phyloP scores from a whole-genome alignment of 192 early-diverging fungal genomes.

The Linnemannia elongata region DNA sequence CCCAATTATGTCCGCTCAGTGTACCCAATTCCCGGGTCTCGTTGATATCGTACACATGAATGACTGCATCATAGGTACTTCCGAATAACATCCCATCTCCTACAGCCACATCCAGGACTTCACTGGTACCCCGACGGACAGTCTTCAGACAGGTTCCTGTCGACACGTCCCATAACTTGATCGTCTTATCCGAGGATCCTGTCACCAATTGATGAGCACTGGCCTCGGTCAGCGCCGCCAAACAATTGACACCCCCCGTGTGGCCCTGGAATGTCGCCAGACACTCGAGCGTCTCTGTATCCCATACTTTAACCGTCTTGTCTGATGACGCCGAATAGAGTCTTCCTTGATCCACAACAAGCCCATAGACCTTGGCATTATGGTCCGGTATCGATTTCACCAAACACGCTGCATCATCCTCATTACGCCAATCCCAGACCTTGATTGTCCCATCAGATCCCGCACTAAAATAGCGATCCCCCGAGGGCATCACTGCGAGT shows the following conservation, averaged over 20 bases:
- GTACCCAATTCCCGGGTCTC: constrained; percentile 54
- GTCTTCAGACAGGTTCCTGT: constrained; percentile 61
- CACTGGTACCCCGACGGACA: constrained; percentile 58
- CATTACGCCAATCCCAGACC: constrained; percentile 60
- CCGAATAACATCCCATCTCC: constrained; percentile 68
- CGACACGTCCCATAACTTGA: constrained; percentile 66
- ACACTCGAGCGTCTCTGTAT: constrained; percentile 59
- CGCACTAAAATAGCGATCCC: constrained; percentile 65
- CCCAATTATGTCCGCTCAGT: constrained; percentile 72
- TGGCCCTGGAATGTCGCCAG: constrained; percentile 67
- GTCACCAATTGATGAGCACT: constrained; percentile 38
- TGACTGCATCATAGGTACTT: constrained; percentile 69
- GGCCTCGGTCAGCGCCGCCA: constrained; percentile 57
- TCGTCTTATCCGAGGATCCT: constrained; percentile 49
- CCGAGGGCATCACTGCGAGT: constrained; percentile 59
- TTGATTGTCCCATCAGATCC: constrained; percentile 71
- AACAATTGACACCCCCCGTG: constrained; percentile 65
- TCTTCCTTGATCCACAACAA: constrained; percentile 57
- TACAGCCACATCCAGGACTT: constrained; percentile 66
- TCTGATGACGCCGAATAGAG: constrained; percentile 68
- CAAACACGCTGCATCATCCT: constrained; percentile 31
- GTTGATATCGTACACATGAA: constrained; percentile 62
- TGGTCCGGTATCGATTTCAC: constrained; percentile 60
- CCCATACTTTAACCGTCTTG: constrained; percentile 70
- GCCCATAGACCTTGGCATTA: constrained; percentile 66